Evolutionary conservation across 352 stramenopile species (phyloP).

Genomic region (Phytophthora quininea): DNA sequence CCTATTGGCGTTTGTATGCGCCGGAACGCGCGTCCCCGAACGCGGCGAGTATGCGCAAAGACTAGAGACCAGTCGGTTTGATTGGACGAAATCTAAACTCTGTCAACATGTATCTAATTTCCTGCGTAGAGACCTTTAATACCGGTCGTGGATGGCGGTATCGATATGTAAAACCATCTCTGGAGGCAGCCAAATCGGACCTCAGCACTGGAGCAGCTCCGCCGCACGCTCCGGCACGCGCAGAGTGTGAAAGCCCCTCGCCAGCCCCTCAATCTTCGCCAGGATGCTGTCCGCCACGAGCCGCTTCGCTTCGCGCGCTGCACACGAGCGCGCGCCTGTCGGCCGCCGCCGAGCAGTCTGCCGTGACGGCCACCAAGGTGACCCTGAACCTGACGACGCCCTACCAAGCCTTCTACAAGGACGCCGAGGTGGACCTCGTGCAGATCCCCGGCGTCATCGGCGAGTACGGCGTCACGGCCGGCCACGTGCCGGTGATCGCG

Average conservation of each 20-base stretch:
- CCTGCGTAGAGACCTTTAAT: no score
- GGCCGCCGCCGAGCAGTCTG: slow-evolving; percentile 53
- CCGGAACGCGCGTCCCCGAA: neutral
- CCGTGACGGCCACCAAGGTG: slow-evolving; percentile 74
- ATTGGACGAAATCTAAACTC: no score
- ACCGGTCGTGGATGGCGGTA: no score
- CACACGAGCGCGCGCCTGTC: slow-evolving; percentile 66
- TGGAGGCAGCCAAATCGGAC: neutral
- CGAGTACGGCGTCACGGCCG: slow-evolving; percentile 97
- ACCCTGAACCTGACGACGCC: slow-evolving; percentile 87
- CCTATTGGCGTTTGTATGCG: neutral
- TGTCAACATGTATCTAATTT: no score
- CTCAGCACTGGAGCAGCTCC: slow-evolving; percentile 8
- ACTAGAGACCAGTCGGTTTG: no score
- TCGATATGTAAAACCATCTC: no score
- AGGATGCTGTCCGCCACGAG: slow-evolving; percentile 62
- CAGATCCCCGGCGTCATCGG: slow-evolving; percentile 95
- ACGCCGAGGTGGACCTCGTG: slow-evolving; percentile 89
- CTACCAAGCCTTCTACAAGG: slow-evolving; percentile 84
- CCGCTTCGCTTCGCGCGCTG: slow-evolving; percentile 58
- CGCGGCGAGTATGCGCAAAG: no score
- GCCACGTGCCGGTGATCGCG: slow-evolving; percentile 96
- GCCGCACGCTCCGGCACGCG: slow-evolving; percentile 11
- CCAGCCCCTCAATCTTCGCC: slow-evolving; percentile 1
- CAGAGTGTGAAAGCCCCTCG: slow-evolving; percentile 27